Evolutionary conservation across 2,329 filamentous ascomycete genomes (phyloP).

Genomic region (Thelonectria olida): DNA sequence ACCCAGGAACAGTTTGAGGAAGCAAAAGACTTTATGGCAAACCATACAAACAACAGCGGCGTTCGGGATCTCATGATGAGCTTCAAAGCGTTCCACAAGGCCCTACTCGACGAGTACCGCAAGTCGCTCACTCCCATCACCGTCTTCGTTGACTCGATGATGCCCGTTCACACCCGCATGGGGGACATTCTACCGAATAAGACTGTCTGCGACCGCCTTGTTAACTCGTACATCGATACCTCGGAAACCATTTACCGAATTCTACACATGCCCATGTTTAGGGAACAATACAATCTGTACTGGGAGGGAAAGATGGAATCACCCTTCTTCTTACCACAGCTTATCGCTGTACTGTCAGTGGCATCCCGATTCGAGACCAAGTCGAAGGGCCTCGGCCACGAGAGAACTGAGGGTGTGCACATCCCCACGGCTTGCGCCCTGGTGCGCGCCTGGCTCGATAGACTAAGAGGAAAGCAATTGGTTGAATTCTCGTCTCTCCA

Average conservation of each 20-base stretch:
- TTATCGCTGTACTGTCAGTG: conserved; percentile 62
- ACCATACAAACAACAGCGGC: conserved; percentile 50
- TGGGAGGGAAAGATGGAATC: conserved; percentile 59
- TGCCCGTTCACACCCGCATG: conserved; percentile 66
- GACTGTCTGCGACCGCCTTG: conserved; percentile 59
- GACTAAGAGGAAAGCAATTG: conserved; percentile 60
- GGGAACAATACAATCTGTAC: conserved; percentile 59
- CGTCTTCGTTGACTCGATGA: conserved; percentile 67
- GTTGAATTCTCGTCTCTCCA: conserved; percentile 64
- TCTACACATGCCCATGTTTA: conserved; percentile 62
- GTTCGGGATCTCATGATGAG: conserved; percentile 54
- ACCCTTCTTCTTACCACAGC: conserved; percentile 63
- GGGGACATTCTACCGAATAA: conserved; percentile 63
- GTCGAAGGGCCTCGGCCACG: conserved; percentile 59
- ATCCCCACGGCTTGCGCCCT: conserved; percentile 66
- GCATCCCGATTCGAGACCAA: conserved; percentile 63
- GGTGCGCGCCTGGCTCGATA: conserved; percentile 63
- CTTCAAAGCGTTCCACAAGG: conserved; percentile 58
- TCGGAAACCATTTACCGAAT: conserved; percentile 64
- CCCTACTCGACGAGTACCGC: conserved; percentile 57
- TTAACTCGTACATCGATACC: conserved; percentile 59
- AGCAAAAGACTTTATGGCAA: conserved; percentile 60
- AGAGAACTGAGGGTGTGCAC: conserved; percentile 63
- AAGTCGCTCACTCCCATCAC: conserved; percentile 60
- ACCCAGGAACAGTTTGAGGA: conserved; percentile 57